Evolutionary conservation across 1,284 basidiomycete species (phyloP).

Genomic region (Apiotrichum akiyoshidainum): DNA sequence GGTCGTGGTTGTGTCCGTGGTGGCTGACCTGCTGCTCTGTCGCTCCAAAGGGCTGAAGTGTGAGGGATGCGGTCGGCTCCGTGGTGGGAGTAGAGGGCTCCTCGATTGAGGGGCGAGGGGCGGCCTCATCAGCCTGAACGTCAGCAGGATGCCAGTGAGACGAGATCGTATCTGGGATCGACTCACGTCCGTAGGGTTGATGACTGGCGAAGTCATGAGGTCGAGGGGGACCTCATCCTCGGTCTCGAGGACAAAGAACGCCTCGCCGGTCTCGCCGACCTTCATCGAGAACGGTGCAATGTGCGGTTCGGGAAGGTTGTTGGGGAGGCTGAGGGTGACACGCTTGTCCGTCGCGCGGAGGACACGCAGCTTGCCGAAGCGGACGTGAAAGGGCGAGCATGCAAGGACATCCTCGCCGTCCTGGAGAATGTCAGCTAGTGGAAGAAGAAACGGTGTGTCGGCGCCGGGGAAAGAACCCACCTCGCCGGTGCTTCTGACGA

Average conservation of each 20-base stretch:
- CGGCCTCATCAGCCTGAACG: no score
- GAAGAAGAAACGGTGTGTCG: neutral
- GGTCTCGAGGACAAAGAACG: constrained; percentile 98
- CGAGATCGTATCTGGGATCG: no score
- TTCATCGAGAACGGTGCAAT: constrained; percentile 90
- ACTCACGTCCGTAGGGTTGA: constrained; percentile 54
- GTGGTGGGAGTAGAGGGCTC: neutral
- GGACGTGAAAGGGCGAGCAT: constrained; percentile 95
- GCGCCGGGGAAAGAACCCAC: constrained; percentile 37
- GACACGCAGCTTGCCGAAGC: constrained; percentile 98
- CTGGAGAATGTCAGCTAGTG: constrained; percentile 8
- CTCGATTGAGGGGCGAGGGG: constrained; percentile 5
- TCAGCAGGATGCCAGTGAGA: neutral
- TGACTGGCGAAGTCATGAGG: constrained; percentile 87
- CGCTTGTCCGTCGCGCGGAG: constrained; percentile 91
- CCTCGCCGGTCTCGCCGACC: constrained; percentile 96
- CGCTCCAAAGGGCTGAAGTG: constrained; percentile 46
- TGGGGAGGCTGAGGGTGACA: constrained; percentile 70
- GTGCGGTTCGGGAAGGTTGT: constrained; percentile 48
- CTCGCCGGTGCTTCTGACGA: constrained; percentile 70
- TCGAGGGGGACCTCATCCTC: constrained; percentile 89
- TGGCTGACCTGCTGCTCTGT: constrained; percentile 35
- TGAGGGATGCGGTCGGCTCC: constrained; percentile 18
- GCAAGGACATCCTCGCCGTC: constrained; percentile 62
- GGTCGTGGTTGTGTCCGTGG: constrained; percentile 15